Percentiles rank a stretch among this genome's conserved stretches.
Evolutionary conservation across 257 asterid genomes (phyloP).

Genomic region (Solanum neorickii): DNA sequence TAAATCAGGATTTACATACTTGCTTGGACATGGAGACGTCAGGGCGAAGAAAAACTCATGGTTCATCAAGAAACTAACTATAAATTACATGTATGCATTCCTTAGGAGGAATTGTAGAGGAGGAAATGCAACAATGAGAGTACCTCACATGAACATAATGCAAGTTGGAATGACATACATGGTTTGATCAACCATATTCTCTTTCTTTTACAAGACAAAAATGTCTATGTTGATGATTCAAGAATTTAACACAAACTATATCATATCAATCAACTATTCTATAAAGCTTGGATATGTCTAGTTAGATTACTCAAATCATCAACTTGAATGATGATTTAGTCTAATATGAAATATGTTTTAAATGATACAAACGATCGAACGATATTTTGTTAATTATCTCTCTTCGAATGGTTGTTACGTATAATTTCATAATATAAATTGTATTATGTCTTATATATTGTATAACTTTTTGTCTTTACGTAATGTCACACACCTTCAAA

Average conservation of each 20-base stretch:
- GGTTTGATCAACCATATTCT: not conserved
- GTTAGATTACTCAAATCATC: too few species aligned
- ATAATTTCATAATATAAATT: too few species aligned
- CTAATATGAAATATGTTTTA: too few species aligned
- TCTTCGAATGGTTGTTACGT: too few species aligned
- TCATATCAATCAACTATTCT: too few species aligned
- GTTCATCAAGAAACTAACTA: slow-evolving; percentile 67
- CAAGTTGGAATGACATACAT: slow-evolving; percentile 70
- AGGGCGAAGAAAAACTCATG: slow-evolving; percentile 72
- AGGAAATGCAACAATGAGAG: slow-evolving; percentile 84
- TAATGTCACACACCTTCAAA: too few species aligned
- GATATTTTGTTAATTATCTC: too few species aligned
- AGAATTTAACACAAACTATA: not conserved
- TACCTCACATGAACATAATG: slow-evolving; percentile 73
- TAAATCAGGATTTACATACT: slow-evolving; percentile 70
- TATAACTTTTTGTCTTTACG: too few species aligned
- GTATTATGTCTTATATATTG: too few species aligned
- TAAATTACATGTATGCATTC: slow-evolving; percentile 79
- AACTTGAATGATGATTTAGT: too few species aligned
- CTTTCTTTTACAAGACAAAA: not conserved
- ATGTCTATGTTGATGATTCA: not conserved
- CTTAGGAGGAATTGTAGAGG: slow-evolving; percentile 91
- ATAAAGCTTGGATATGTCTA: too few species aligned
- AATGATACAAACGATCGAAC: too few species aligned
- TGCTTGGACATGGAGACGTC: slow-evolving; percentile 85